These are phyloP conservation scores for Theobroma grandiflorum DNA, from an alignment of 441 rosid species.

Conservation along the genomic window DNA sequence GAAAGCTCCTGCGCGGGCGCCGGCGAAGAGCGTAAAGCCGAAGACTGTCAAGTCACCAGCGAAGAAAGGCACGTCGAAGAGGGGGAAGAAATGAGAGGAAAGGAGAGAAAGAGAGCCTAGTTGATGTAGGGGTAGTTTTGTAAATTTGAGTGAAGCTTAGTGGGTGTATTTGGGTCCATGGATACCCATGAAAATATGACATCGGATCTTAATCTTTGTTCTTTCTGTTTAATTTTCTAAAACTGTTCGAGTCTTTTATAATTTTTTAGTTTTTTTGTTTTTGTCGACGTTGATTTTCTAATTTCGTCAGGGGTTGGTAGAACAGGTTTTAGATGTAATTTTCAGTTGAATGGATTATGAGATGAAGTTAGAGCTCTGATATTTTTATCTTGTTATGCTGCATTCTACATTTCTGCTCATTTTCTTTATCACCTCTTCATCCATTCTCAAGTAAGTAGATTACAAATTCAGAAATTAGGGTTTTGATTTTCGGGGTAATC, in stretches of 20 bases:
- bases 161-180: constrained; percentile 34
- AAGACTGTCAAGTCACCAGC: constrained; percentile 31
- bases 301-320: background rate
- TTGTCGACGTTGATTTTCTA: background rate
- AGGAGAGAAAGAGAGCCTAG: background rate
- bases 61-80: constrained; percentile 48
- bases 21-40: constrained; percentile 31
- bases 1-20: constrained; percentile 45
- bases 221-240: background rate
- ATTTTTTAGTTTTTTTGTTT: background rate
- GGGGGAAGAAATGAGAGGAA: constrained; percentile 45
- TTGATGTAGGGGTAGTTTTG: constrained; percentile 51
- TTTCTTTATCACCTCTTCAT: background rate
- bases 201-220: constrained; percentile 30
- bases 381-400: background rate
- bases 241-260: background rate
- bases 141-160: constrained; percentile 42
- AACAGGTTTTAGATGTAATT: background rate
- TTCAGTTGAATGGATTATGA: background rate
- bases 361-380: background rate
- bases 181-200: constrained; percentile 29
- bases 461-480: background rate
- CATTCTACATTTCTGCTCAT: background rate
- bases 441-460: background rate
- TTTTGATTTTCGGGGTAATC: background rate